Evolutionary conservation across 23 red algal genomes (phyloP).

Genomic region (Gracilaria vermiculophylla): DNA sequence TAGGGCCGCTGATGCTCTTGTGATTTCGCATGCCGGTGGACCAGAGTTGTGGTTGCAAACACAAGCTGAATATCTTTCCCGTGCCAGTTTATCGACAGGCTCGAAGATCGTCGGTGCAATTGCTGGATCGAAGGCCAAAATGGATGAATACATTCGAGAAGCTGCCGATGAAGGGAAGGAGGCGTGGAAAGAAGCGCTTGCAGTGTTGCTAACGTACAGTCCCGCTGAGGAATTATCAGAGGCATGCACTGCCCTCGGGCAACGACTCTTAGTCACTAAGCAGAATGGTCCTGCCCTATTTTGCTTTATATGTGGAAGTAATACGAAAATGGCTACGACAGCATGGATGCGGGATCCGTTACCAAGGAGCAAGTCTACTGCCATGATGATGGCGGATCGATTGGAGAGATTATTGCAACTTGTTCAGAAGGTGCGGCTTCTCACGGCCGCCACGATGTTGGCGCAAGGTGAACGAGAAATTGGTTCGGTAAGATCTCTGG

Average conservation of each 20-base stretch:
- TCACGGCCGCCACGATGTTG: conserved; percentile 39
- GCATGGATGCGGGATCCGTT: conserved; percentile 49
- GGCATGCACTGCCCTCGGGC: conserved; percentile 68
- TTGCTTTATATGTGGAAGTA: conserved; percentile 72
- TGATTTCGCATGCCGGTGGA: conserved; percentile 80
- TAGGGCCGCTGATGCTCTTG: conserved; percentile 78
- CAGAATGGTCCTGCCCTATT: conserved; percentile 42
- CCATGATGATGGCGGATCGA: conserved; percentile 44
- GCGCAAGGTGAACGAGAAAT: conserved; percentile 66
- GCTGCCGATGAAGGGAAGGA: conserved; percentile 39
- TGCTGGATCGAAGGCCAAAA: conserved; percentile 51
- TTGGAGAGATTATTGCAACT: conserved; percentile 26
- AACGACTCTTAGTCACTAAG: conserved; percentile 25
- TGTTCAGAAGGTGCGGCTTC: conserved; percentile 56
- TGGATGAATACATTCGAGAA: conserved; percentile 60
- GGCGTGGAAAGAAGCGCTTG: conserved; percentile 81
- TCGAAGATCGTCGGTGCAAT: conserved; percentile 52
- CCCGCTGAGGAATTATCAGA: conserved; percentile 48
- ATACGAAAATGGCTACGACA: conserved; percentile 56
- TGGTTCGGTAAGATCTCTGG: conserved; percentile 56
- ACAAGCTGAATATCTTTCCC: conserved; percentile 60
- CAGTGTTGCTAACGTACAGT: conserved; percentile 66
- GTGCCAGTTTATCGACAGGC: conserved; percentile 12
- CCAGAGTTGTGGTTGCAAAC: conserved; percentile 65
- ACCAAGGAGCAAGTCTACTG: conserved; percentile 10